Percentiles rank a stretch among this genome's conserved stretches.
Conservation (phyloP, 352 stramenopile species). For the Phytophthora constricta region DNA sequence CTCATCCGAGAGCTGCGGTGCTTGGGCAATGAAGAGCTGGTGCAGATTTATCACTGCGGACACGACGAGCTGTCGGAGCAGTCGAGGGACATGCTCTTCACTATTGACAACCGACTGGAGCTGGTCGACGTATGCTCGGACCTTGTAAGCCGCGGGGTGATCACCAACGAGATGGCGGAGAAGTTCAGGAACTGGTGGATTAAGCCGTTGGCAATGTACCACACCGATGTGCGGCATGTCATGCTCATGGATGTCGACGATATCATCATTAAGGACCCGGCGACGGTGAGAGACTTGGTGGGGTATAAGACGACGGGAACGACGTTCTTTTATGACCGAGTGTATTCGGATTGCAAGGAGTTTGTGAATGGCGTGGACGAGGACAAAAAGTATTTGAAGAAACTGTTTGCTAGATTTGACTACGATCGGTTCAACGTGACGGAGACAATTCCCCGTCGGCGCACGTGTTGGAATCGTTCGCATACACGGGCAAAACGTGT, state of each 20-base stretch:
- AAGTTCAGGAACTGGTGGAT: constrained; percentile 62
- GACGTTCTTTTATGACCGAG: constrained; percentile 43
- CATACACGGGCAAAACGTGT: constrained; percentile 45
- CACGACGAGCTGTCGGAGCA: constrained; percentile 45
- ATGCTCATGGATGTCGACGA: constrained; percentile 29
- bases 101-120: constrained; percentile 51
- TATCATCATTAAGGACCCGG: constrained; percentile 31
- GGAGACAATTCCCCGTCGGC: constrained; percentile 20
- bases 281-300: constrained; percentile 35
- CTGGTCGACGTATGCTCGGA: constrained; percentile 67
- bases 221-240: constrained; percentile 25
- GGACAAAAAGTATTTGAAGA: constrained; percentile 36
- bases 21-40: constrained; percentile 41
- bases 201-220: constrained; percentile 28
- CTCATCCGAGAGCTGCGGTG: constrained; percentile 59
- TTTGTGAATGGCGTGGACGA: constrained; percentile 47
- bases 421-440: constrained; percentile 49
- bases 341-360: constrained; percentile 42
- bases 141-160: constrained; percentile 22
- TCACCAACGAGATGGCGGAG: constrained; percentile 20
- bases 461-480: constrained; percentile 47
- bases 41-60: constrained; percentile 32
- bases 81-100: constrained; percentile 40
- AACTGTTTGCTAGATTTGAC: constrained; percentile 48
- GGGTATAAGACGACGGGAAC: constrained; percentile 54